Evolutionary conservation across 208 protist species (phyloP).

Genomic region (Acanthamoeba sp.): DNA sequence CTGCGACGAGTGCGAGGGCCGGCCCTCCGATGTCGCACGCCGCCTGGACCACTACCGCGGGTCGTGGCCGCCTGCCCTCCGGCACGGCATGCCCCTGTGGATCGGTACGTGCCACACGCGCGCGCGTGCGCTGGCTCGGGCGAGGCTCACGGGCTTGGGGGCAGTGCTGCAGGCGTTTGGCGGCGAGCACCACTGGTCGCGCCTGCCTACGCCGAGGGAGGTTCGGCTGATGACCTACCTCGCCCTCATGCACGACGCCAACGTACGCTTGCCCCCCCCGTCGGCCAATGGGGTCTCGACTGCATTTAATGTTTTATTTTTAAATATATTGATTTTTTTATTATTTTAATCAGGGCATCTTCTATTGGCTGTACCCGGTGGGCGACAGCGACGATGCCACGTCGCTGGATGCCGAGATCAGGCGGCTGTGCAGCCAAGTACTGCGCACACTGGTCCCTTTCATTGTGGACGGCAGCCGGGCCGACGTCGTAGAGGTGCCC

Average conservation of each 20-base stretch:
- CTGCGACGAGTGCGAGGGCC: background rate
- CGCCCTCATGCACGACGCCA: background rate
- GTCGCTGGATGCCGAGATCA: background rate
- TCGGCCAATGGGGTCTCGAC: too few species aligned
- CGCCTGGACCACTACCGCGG: background rate
- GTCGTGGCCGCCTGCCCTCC: background rate
- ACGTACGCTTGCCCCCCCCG: too few species aligned
- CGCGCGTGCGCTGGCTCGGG: background rate
- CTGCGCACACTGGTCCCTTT: background rate
- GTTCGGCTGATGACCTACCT: background rate
- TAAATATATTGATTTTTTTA: too few species aligned
- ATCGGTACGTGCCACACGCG: background rate
- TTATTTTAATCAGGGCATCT: too few species aligned
- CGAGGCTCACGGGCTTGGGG: background rate
- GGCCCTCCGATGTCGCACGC: background rate
- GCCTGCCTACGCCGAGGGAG: background rate
- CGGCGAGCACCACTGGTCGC: background rate
- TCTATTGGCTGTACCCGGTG: background rate
- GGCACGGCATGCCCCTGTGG: background rate
- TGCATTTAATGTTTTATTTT: too few species aligned
- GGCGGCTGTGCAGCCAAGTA: background rate
- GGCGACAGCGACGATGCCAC: background rate
- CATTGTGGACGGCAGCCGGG: background rate
- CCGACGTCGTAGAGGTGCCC: too few species aligned
- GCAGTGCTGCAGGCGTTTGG: slow-evolving; percentile 3